Conservation (phyloP, 257 asterid species). For the Linaria vulgaris region DNA sequence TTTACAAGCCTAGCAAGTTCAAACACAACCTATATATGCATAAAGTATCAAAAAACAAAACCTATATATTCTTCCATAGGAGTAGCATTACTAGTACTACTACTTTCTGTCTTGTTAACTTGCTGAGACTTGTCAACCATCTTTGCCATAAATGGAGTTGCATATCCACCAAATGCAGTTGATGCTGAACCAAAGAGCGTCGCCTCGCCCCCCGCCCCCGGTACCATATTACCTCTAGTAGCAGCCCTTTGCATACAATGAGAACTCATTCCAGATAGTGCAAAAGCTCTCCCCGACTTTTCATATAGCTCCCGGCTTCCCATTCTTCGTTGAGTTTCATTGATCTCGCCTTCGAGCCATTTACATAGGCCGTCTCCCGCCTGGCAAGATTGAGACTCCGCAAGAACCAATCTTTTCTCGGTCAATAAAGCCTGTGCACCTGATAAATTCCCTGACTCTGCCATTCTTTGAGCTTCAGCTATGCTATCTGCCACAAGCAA, state of each 20-base stretch:
- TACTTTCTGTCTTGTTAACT: background rate
- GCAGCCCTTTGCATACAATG: slow-evolving; percentile 31
- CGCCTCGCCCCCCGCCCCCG: background rate
- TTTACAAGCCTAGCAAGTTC: too few relatives aligned
- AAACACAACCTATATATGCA: background rate
- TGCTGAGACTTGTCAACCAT: slow-evolving; percentile 35
- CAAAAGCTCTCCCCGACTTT: slow-evolving; percentile 27
- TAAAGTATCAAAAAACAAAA: background rate
- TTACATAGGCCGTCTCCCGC: slow-evolving; percentile 1
- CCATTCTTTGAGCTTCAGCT: slow-evolving; percentile 22
- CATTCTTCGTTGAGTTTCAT: slow-evolving; percentile 24
- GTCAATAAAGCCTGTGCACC: slow-evolving; percentile 16
- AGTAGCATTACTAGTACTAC: background rate
- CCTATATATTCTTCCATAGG: slow-evolving; percentile 5
- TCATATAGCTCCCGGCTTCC: background rate
- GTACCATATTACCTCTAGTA: slow-evolving; percentile 14
- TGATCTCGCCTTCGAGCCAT: slow-evolving; percentile 30
- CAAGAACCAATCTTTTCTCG: background rate
- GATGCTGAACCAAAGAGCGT: background rate
- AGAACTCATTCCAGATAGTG: slow-evolving; percentile 34
- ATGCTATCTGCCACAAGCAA: slow-evolving; percentile 19
- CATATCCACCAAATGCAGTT: slow-evolving; percentile 23
- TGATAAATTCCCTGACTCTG: slow-evolving; percentile 12
- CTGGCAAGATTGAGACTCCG: slow-evolving; percentile 1
- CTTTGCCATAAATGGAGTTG: slow-evolving; percentile 28